Conservation (phyloP, 345 rosid genomes). For the Brassica cretica region DNA sequence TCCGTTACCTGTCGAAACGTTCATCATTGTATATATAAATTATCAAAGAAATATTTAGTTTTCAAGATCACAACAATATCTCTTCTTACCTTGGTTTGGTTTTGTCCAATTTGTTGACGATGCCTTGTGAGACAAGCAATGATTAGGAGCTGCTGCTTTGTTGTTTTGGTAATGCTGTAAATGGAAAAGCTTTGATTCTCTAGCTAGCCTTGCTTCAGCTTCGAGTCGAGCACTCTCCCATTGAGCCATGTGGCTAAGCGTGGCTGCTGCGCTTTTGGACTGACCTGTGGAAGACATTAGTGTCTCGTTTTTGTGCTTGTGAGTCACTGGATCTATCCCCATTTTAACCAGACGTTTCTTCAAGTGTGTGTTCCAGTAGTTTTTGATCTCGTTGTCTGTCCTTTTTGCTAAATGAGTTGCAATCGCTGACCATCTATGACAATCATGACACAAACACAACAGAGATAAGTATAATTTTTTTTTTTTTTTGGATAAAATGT, state of each 20-base stretch:
- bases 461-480: too few species aligned
- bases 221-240: slow-evolving; percentile 61
- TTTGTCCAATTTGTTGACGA: slow-evolving; percentile 40
- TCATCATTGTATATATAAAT: neutral
- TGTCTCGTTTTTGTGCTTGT: slow-evolving; percentile 50
- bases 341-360: slow-evolving; percentile 67
- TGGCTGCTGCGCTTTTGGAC: slow-evolving; percentile 53
- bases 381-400: slow-evolving; percentile 79
- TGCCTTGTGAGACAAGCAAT: slow-evolving; percentile 24
- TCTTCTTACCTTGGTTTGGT: slow-evolving; percentile 38
- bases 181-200: slow-evolving; percentile 48
- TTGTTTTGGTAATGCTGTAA: slow-evolving; percentile 34
- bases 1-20: slow-evolving; percentile 31
- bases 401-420: slow-evolving; percentile 76
- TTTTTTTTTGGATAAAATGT: too few species aligned
- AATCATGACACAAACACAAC: too few species aligned
- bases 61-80: neutral
- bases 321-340: slow-evolving; percentile 59
- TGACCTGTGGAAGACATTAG: slow-evolving; percentile 50
- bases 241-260: slow-evolving; percentile 57
- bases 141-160: slow-evolving; percentile 15
- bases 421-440: slow-evolving; percentile 73
- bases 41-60: neutral
- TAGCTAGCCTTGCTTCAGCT: slow-evolving; percentile 55
- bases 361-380: slow-evolving; percentile 82